phyloP scores from a whole-genome alignment of 257 asterid genomes.

The Capsicum pubescens region DNA sequence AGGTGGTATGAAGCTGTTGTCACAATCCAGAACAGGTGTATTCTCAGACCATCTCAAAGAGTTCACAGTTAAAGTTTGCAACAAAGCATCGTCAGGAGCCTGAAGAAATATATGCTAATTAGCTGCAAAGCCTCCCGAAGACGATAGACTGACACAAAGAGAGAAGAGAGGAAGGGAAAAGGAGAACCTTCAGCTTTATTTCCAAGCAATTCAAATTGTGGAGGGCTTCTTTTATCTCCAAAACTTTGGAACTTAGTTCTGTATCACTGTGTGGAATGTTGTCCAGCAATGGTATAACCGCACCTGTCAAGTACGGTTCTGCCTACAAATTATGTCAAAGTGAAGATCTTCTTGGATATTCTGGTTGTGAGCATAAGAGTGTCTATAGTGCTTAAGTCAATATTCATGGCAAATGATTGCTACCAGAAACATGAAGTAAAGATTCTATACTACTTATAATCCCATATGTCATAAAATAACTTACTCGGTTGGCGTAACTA shows the following conservation, averaged over 20 bases:
- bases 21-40: constrained; percentile 47
- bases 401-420: background rate
- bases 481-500: background rate
- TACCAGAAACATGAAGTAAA: background rate
- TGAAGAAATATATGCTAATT: constrained; percentile 31
- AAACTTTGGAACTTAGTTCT: constrained; percentile 55
- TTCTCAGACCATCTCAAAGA: constrained; percentile 79
- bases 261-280: constrained; percentile 35
- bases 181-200: constrained; percentile 81
- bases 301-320: constrained; percentile 71
- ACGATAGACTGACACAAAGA: constrained; percentile 7
- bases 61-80: constrained; percentile 72
- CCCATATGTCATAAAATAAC: background rate
- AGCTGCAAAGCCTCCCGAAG: background rate
- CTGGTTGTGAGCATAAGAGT: constrained; percentile 22
- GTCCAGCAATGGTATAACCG: constrained; percentile 65
- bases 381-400: background rate
- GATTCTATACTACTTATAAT: background rate
- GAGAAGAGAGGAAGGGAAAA: constrained; percentile 35
- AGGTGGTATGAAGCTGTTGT: constrained; percentile 59
- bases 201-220: constrained; percentile 70
- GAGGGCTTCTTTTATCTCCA: constrained; percentile 66
- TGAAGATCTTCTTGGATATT: constrained; percentile 32
- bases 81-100: constrained; percentile 65
- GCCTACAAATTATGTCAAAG: constrained; percentile 21